These are phyloP conservation scores for Candolleomyces efflorescens DNA, from an alignment of 768 basidiomycete genomes.

Conservation along the genomic window DNA sequence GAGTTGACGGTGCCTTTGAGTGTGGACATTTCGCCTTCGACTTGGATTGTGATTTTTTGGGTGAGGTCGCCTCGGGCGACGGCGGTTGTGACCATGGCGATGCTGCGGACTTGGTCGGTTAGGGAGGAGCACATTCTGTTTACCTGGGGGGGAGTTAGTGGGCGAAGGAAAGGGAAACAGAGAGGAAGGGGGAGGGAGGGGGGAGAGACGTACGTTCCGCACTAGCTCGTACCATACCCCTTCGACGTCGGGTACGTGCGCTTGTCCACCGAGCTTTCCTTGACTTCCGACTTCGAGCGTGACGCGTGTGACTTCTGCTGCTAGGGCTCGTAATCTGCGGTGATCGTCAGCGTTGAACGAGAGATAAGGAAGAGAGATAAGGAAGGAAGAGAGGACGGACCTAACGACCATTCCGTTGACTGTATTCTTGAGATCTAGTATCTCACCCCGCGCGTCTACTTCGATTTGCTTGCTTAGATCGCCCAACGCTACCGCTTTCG, in stretches of 20 bases:
- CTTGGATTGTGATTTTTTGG: constrained; percentile 89
- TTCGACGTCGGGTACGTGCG: constrained; percentile 82
- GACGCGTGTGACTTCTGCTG: constrained; percentile 80
- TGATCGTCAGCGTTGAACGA: too few relatives aligned
- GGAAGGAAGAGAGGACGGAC: too few relatives aligned
- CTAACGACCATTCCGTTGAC: constrained; percentile 56
- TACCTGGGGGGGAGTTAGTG: constrained; percentile 22
- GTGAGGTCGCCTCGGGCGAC: constrained; percentile 90
- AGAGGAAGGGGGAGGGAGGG: too few relatives aligned
- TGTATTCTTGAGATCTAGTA: constrained; percentile 71
- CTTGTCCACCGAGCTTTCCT: constrained; percentile 87
- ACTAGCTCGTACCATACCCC: constrained; percentile 90
- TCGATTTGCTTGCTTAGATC: constrained; percentile 90
- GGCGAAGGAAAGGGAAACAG: too few relatives aligned
- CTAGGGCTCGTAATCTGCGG: constrained; percentile 53
- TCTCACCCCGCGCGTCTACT: constrained; percentile 88
- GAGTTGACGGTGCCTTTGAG: constrained; percentile 83
- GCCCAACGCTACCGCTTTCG: constrained; percentile 89
- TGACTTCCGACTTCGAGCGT: constrained; percentile 84
- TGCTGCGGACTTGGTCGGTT: constrained; percentile 79
- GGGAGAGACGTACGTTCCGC: constrained; percentile 47
- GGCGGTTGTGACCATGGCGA: constrained; percentile 82
- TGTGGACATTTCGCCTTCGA: constrained; percentile 82
- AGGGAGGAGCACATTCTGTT: constrained; percentile 79
- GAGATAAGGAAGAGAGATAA: too few relatives aligned